Evolutionary conservation across 2,329 filamentous ascomycete genomes (phyloP), one percentile per base, ranked within the genome.

Genomic region (Pseudomassariella vexata): DNA sequence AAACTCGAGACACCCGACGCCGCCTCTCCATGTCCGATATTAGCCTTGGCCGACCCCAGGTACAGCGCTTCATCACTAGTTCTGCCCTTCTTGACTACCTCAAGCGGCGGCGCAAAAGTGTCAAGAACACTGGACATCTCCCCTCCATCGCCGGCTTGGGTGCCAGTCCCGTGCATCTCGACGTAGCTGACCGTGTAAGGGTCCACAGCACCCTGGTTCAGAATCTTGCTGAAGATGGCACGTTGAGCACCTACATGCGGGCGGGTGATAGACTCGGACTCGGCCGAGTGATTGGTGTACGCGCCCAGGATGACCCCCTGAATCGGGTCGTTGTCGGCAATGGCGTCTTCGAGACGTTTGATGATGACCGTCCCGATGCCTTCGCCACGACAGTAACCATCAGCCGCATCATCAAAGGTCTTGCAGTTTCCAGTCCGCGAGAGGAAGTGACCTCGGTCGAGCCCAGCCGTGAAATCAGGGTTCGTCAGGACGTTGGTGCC

Each of bases 121-220:
- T 73, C 66, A 14, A 67, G 63, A 30, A 83, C 75, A 0, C 72
- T 76, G 2, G 65, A 64, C 66, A 80, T 79, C 50, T 84, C 79
- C 73, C 70, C 12, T 2, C 68, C 70, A 48, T 86, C 82, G 37
- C 81, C 82, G 16, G 76, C 80, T 48, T 84, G 79, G 2, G 79
- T 84, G 24, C 79, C 79, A 5, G 79, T 84, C 5, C 79, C 79
- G 48, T 84, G 79, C 68, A 82, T 76, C 49, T 84, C 79, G 7
- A 82, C 72, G 45, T 78, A 81, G 45, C 66, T 67, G 34, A 84
- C 66, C 27, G 78, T 45, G 43, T 42, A 48, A 6, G 32, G 57
- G 45, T 81, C 70, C 19, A 83, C 58, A 24, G 70, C 70, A 21
- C 76, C 70, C 23, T 76, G 65, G 25, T 68, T 69, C 19, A 76